Percentiles rank a stretch among this genome's conserved stretches.
Conservation (phyloP, 2,329 filamentous ascomycete species). For the Aspergillus sp. region DNA sequence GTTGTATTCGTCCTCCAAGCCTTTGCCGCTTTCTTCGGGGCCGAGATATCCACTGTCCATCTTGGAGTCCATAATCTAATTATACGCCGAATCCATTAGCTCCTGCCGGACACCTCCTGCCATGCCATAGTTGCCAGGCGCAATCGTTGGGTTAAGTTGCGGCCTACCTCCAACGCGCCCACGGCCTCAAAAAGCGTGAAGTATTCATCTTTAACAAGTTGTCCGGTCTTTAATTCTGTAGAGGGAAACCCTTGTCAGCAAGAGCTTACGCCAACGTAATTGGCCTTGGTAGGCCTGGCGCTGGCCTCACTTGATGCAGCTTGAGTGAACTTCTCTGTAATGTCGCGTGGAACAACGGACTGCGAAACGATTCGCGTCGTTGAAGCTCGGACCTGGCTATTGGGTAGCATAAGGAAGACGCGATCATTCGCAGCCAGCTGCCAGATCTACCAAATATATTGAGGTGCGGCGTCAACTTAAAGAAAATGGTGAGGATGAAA, state of each 20-base stretch:
- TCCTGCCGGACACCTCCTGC: neutral
- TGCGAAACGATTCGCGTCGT: constrained; percentile 35
- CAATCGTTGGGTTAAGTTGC: neutral
- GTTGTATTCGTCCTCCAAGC: constrained; percentile 82
- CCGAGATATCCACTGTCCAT: constrained; percentile 93
- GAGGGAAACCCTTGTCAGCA: constrained; percentile 11
- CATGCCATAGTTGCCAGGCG: neutral
- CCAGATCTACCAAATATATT: constrained; percentile 18
- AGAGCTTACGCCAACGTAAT: neutral
- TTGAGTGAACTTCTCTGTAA: constrained; percentile 56
- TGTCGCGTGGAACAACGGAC: constrained; percentile 48
- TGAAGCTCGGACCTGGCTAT: constrained; percentile 32
- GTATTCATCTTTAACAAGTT: constrained; percentile 88
- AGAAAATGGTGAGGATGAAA: constrained; percentile 8
- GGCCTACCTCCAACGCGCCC: constrained; percentile 63
- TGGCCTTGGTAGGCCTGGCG: neutral
- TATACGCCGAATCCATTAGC: neutral
- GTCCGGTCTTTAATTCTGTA: constrained; percentile 71
- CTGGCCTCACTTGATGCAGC: constrained; percentile 50
- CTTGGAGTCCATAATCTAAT: constrained; percentile 95
- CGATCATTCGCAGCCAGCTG: constrained; percentile 27
- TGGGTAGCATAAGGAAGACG: constrained; percentile 33
- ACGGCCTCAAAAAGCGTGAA: constrained; percentile 96
- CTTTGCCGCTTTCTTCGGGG: constrained; percentile 62
- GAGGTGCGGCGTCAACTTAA: neutral